phyloP scores from a whole-genome alignment of 1,284 basidiomycete species.

The Rhizoctonia solani region DNA sequence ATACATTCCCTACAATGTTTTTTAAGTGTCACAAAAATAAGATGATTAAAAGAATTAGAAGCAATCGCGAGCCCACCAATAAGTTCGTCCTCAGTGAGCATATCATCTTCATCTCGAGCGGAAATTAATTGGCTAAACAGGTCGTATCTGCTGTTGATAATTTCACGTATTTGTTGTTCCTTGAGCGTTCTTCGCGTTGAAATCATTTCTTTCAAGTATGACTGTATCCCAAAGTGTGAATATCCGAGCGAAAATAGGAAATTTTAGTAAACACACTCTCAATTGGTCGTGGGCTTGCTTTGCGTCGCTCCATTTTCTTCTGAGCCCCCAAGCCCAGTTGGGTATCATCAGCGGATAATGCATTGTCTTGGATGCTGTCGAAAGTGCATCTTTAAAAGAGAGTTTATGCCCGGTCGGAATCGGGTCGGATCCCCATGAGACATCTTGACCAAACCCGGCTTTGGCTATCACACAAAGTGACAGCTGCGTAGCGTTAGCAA shows the following conservation, averaged over 20 bases:
- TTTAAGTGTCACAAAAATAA: neutral
- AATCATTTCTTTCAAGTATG: conserved; percentile 23
- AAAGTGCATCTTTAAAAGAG: conserved; percentile 29
- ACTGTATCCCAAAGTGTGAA: neutral
- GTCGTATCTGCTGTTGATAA: neutral
- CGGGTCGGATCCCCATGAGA: conserved; percentile 27
- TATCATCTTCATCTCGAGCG: conserved; percentile 3
- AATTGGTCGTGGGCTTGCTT: conserved; percentile 2
- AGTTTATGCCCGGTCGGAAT: conserved; percentile 12
- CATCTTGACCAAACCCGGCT: conserved; percentile 36
- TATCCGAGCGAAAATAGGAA: neutral
- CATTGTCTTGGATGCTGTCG: neutral
- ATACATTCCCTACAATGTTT: neutral
- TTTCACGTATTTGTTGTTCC: neutral
- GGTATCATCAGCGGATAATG: neutral
- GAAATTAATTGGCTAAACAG: neutral
- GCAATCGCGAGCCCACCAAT: neutral
- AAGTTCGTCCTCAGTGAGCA: conserved; percentile 4
- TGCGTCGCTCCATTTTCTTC: neutral
- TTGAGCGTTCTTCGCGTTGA: neutral
- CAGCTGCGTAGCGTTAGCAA: conserved; percentile 16
- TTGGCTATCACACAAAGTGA: conserved; percentile 32
- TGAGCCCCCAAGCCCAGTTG: conserved; percentile 12
- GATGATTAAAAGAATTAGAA: neutral
- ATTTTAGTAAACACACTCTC: neutral